phyloP scores from a whole-genome alignment of 2,329 filamentous ascomycete genomes.

The Fusarium sp. region DNA sequence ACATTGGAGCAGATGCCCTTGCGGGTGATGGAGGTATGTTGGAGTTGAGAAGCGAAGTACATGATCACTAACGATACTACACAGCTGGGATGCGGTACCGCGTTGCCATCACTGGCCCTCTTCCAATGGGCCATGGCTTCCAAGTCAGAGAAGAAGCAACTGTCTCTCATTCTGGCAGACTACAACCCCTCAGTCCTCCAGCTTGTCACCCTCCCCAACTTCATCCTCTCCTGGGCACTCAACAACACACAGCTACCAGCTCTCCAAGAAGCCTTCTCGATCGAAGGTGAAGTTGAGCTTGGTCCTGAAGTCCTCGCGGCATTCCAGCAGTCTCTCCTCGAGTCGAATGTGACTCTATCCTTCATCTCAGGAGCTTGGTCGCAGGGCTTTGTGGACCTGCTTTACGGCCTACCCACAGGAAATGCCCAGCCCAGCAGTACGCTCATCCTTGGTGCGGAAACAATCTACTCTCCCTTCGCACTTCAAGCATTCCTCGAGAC shows the following conservation, averaged over 20 bases:
- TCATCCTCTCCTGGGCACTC: slow-evolving; percentile 77
- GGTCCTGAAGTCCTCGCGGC: slow-evolving; percentile 66
- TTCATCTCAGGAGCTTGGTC: slow-evolving; percentile 85
- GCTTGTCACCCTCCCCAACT: slow-evolving; percentile 83
- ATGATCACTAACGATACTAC: slow-evolving; percentile 29
- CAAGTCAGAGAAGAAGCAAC: slow-evolving; percentile 40
- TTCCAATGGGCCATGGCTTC: slow-evolving; percentile 68
- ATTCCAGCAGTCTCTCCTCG: slow-evolving; percentile 68
- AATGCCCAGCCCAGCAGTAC: slow-evolving; percentile 45
- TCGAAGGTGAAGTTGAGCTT: slow-evolving; percentile 73
- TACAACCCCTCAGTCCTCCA: slow-evolving; percentile 84
- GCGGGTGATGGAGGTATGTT: slow-evolving; percentile 67
- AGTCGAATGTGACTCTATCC: slow-evolving; percentile 66
- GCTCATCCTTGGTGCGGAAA: slow-evolving; percentile 80
- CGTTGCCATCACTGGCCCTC: slow-evolving; percentile 77
- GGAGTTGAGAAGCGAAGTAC: neutral
- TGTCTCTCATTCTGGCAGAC: slow-evolving; percentile 78
- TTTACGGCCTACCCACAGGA: slow-evolving; percentile 55
- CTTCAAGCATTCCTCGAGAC: slow-evolving; percentile 77
- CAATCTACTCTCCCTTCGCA: slow-evolving; percentile 83
- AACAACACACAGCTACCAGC: slow-evolving; percentile 53
- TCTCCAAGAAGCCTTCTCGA: slow-evolving; percentile 60
- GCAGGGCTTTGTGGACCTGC: slow-evolving; percentile 69
- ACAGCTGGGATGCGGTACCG: slow-evolving; percentile 83
- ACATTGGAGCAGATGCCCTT: slow-evolving; percentile 51